Evolutionary conservation across 768 basidiomycete species (phyloP), one percentile per base, ranked within the genome.

Genomic region (Calocera cornea): DNA sequence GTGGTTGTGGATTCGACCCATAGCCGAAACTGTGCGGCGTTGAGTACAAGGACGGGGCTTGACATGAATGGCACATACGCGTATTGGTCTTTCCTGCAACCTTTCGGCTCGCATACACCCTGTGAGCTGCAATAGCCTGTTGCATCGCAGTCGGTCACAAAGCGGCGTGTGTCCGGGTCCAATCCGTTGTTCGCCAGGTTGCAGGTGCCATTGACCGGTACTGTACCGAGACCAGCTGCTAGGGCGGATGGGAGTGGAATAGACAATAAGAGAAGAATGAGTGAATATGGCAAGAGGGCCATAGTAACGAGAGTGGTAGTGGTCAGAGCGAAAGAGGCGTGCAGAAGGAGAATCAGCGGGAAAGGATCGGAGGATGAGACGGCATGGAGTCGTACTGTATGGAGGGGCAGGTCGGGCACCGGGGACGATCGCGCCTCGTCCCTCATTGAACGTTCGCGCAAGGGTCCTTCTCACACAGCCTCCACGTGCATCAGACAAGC

Each of bases 31-130:
- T 22, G 44, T 34, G 19, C 65, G 47, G 27, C 17, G 34, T 10
- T 27, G 1, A 34, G n/a, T 14, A 65, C 49, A 1, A 34, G 64
- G 33, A 64, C 44, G 16, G 3, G 12, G 3, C 33, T 65, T 19
- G 74, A 78, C 65, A 76, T 73, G 8, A 71, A 16, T 72, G 86
- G 91, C 66, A 88, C 88, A 74, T 90, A 87, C 1, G 90, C 88
- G 73, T 84, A 90, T 54, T 87, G 84, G 73, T 92, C 90, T 71
- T 77, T 83, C 70, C 92, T 82, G 75, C 90, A 94, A 3, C 86
- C 82, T 74, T 84, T 88, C 63, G 78, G 75, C 27, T 80, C 76
- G 76, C 92, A 95, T 19, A 75, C 76, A 41, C 80, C 79, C 60
- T 79, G 73, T 1, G 78, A 73, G 12, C 82, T 80, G 76, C 90